Conservation (phyloP, 1,284 basidiomycete species). For the Cryptococcus amylolentus region DNA sequence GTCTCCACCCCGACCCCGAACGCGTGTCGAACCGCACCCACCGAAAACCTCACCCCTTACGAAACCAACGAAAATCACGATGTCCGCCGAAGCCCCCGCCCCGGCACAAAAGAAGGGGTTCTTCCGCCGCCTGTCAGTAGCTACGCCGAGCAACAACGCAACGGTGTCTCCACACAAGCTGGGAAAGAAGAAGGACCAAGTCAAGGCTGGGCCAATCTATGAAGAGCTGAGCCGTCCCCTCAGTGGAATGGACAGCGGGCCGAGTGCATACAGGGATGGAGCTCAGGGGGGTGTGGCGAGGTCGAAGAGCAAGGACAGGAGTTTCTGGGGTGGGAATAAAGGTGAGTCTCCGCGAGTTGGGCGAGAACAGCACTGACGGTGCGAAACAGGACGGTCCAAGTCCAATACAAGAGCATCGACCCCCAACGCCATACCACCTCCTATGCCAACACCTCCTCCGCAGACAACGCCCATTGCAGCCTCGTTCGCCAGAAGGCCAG, state of each 20-base stretch:
- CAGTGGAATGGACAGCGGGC: constrained; percentile 1
- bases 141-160: constrained; percentile 2
- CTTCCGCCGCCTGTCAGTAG: constrained; percentile 23
- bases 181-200: not conserved
- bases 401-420: too few relatives aligned
- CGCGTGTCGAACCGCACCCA: too few relatives aligned
- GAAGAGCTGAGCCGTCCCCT: constrained; percentile 4
- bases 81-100: not conserved
- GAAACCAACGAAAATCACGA: not conserved
- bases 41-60: too few relatives aligned
- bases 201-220: constrained; percentile 11
- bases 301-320: constrained; percentile 5
- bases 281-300: not conserved
- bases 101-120: constrained; percentile 20
- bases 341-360: not conserved
- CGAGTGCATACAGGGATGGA: constrained; percentile 4
- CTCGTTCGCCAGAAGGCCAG: not conserved
- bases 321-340: constrained; percentile 1
- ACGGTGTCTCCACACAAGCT: not conserved
- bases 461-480: not conserved
- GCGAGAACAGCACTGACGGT: too few relatives aligned
- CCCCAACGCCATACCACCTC: too few relatives aligned
- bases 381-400: too few relatives aligned
- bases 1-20: too few relatives aligned
- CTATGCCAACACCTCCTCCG: too few relatives aligned